Evolutionary conservation across 768 basidiomycete genomes (phyloP).

Genomic region (Boletus barrowsii): DNA sequence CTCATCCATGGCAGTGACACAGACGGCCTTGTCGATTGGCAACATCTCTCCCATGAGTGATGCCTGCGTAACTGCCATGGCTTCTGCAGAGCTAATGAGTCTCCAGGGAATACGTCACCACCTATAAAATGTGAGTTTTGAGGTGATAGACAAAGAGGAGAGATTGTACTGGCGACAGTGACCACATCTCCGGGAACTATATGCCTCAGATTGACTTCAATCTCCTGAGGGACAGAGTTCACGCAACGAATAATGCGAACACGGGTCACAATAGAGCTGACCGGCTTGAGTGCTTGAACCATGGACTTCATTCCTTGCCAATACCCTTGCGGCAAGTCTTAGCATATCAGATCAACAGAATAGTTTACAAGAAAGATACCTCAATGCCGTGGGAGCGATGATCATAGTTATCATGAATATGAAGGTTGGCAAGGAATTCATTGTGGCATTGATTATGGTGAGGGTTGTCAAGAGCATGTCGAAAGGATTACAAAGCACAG

Average conservation of each 20-base stretch:
- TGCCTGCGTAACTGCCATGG: conserved; percentile 33
- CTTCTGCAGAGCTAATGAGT: conserved; percentile 33
- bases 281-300: conserved; percentile 33
- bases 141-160: not conserved
- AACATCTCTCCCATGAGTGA: conserved; percentile 37
- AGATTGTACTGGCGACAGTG: conserved; percentile 26
- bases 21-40: conserved; percentile 31
- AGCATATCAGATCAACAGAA: not conserved
- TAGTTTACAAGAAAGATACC: conserved; percentile 11
- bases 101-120: conserved; percentile 36
- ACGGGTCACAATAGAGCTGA: conserved; percentile 33
- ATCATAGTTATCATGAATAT: conserved; percentile 36
- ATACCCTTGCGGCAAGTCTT: conserved; percentile 15
- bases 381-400: conserved; percentile 32
- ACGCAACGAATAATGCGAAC: conserved; percentile 30
- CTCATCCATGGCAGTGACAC: conserved; percentile 12
- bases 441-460: conserved; percentile 31
- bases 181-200: conserved; percentile 35
- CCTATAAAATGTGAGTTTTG: conserved; percentile 13
- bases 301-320: conserved; percentile 36
- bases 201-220: conserved; percentile 30
- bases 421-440: conserved; percentile 32
- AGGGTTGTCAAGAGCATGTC: conserved; percentile 33
- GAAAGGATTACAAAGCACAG: conserved; percentile 36
- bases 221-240: conserved; percentile 18